Conservation (phyloP, 495 filamentous ascomycete genomes). For the Delitschia confertaspora region DNA sequence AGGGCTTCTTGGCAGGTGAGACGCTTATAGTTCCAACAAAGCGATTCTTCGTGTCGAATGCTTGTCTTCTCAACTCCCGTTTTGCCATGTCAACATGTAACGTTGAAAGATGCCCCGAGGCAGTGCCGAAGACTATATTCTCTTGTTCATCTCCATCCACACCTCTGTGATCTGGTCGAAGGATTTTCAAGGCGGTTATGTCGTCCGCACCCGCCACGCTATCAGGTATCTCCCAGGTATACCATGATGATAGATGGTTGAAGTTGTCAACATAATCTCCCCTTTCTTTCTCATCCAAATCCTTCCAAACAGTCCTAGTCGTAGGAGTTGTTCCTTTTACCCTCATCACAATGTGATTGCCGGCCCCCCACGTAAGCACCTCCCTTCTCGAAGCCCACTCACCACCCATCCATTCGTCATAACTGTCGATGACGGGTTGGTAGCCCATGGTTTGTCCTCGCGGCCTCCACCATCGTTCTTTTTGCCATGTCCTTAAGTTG, state of each 20-base stretch:
- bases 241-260: slow-evolving; percentile 36
- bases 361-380: slow-evolving; percentile 54
- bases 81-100: slow-evolving; percentile 20
- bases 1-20: slow-evolving; percentile 16
- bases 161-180: slow-evolving; percentile 37
- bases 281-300: background rate
- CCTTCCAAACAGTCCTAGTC: slow-evolving; percentile 2
- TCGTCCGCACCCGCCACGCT: slow-evolving; percentile 53
- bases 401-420: slow-evolving; percentile 45
- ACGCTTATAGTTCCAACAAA: slow-evolving; percentile 20
- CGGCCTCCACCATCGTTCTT: slow-evolving; percentile 28
- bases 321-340: slow-evolving; percentile 28
- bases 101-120: slow-evolving; percentile 38
- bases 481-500: slow-evolving; percentile 21
- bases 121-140: slow-evolving; percentile 38
- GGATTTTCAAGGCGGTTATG: slow-evolving; percentile 49
- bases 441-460: slow-evolving; percentile 57
- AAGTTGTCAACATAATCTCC: slow-evolving; percentile 23
- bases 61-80: slow-evolving; percentile 14
- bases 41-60: slow-evolving; percentile 14
- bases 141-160: slow-evolving; percentile 33
- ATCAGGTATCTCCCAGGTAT: slow-evolving; percentile 45
- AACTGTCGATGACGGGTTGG: slow-evolving; percentile 52
- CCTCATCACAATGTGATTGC: slow-evolving; percentile 47
- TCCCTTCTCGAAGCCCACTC: slow-evolving; percentile 49